phyloP scores from a whole-genome alignment of 805 yeast genomes.

The Hagleromyces aurorensis region DNA sequence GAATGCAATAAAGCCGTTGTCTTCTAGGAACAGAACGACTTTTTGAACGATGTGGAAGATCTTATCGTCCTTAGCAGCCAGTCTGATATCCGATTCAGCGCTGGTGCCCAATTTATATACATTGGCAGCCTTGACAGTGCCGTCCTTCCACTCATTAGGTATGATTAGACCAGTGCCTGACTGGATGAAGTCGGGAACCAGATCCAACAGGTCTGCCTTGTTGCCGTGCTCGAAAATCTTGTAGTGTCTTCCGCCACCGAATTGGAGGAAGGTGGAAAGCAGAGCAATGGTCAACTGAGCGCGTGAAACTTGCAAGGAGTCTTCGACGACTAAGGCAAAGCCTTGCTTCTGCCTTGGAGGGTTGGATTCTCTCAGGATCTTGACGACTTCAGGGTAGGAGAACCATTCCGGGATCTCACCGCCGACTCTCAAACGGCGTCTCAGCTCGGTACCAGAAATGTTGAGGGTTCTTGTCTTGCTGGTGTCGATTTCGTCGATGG shows the following conservation, averaged over 20 bases:
- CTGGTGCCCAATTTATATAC: slow-evolving; percentile 40
- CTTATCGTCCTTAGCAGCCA: slow-evolving; percentile 46
- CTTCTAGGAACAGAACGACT: slow-evolving; percentile 63
- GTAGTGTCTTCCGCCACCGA: slow-evolving; percentile 74
- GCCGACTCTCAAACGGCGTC: slow-evolving; percentile 81
- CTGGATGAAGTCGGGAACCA: slow-evolving; percentile 36
- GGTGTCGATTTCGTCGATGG: slow-evolving; percentile 79
- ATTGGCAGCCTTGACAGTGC: slow-evolving; percentile 18
- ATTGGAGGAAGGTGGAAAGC: slow-evolving; percentile 85
- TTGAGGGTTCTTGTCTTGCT: slow-evolving; percentile 73
- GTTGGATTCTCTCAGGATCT: slow-evolving; percentile 80
- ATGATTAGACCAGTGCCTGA: slow-evolving; percentile 91
- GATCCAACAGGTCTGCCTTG: slow-evolving; percentile 62
- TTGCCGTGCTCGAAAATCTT: slow-evolving; percentile 45
- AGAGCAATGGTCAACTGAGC: slow-evolving; percentile 72
- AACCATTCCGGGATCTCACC: slow-evolving; percentile 93
- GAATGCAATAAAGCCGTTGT: slow-evolving; percentile 71
- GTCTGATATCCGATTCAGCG: slow-evolving; percentile 50
- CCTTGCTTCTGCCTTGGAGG: slow-evolving; percentile 92
- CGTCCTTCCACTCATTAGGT: slow-evolving; percentile 28
- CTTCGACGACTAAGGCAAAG: slow-evolving; percentile 64
- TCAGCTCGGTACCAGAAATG: slow-evolving; percentile 90
- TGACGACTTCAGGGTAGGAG: slow-evolving; percentile 93
- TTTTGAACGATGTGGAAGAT: slow-evolving; percentile 68
- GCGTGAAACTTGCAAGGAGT: slow-evolving; percentile 51